Base-by-base conservation (phyloP, 768 basidiomycete species). In the Coprinellus aureogranulatus region DNA sequence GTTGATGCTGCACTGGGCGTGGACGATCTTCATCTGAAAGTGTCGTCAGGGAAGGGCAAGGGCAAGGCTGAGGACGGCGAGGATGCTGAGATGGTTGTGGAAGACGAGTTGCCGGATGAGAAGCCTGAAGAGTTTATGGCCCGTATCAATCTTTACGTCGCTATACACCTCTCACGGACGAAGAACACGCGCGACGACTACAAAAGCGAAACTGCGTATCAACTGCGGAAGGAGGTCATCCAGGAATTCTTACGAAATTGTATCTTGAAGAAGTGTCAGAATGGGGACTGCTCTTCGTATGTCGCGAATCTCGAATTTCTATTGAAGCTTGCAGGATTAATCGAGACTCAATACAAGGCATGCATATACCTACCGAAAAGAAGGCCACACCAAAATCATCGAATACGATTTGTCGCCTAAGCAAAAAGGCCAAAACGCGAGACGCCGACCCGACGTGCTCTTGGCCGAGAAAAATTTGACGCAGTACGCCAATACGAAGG, bases 321-420 rank as follows among this genome's bases (percentile, higher is more conserved):
- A n/a, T n/a, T n/a, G n/a, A n/a, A n/a, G n/a, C n/a, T n/a, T n/a
- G n/a, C n/a, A n/a, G n/a, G n/a, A n/a, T n/a, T n/a, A 34, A 34
- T 14, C 14, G 14, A 34, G 34, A 34, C 14, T 34, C 14, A 34
- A 34, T 34, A 34, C 34, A 34, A n/a, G 34, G 14, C 72, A 81
- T 63, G 86, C 82, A 2, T 94, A 92, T 68, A 92, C 94, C 0
- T 93, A 90, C 73, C 88, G 95, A 53, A 98, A 93, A 71, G 97
- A 99, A 67, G 93, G 92, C 0, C 81, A 90, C 70, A 92, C 90
- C 51, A 98, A 98, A 74, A 82, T 99, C 55, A 88, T 98, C 67
- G 94, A 98, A 74, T 92, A 92, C 67, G 94, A 95, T 64, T 80
- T 98, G 30, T 78, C 91, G 5, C 51, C 70, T 2, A 96, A 94